Base-by-base conservation (phyloP, 2,329 filamentous ascomycete species). In the Clonostachys solani region DNA sequence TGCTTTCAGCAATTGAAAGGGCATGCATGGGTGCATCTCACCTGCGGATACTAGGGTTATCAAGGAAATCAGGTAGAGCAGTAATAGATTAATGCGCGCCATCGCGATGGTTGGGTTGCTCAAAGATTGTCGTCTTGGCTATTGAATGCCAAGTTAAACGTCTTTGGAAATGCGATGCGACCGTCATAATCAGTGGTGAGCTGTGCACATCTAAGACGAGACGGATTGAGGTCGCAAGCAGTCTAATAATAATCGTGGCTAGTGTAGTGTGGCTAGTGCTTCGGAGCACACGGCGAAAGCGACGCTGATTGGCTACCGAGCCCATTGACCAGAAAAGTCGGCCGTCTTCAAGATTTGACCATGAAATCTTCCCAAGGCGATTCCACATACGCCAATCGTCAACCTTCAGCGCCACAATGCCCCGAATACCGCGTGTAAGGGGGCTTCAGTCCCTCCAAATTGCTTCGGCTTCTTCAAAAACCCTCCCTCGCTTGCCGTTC, bases 371-470 rank as follows among this genome's bases (percentile, higher is more conserved):
- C 23, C 23, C 23, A 29, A 29, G 23, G 23, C 23, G 23, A 29
- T 29, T 29, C 9, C 23, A 10, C 23, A 29, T 29, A 29, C 23
- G 23, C 23, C 9, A 29, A 29, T 29, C 23, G 23, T 29, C 23
- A 29, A 29, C 23, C 23, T 29, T 29, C 23, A 10, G 10, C 23
- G 8, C 9, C 23, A 29, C 10, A 54, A 74, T 75, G 69, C 60
- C 70, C 49, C 68, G 71, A 61, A 63, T 73, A 68, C 56, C 67
- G 48, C 60, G 65, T 52, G 54, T 65, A 52, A 58, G 61, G 56
- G 60, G 62, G 36, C 58, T 71, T 5, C 56, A 56, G 52, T 60
- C 56, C 51, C 54, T 67, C 46, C 59, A 54, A 47, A 51, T 59
- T 47, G 51, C 59, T 18, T 47, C 51, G 34, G 50, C 54, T 46